Evolutionary conservation across 2,329 filamentous ascomycete species (phyloP), one percentile per base, ranked within the genome.

Genomic region (Clonostachys rhizophaga): DNA sequence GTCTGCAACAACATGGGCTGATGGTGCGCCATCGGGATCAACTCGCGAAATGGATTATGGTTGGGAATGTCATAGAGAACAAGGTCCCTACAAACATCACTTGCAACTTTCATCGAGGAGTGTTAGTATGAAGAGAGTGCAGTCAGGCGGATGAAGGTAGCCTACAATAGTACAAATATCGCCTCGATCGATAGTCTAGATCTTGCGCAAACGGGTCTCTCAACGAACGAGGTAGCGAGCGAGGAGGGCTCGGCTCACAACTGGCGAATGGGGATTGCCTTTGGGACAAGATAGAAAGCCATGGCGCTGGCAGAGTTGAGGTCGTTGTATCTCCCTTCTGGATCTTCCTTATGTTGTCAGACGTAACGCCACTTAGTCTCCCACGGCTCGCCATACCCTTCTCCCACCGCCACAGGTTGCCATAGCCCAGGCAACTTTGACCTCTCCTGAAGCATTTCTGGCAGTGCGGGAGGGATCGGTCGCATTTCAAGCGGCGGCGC

Each of bases 391-490:
- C 74, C 48, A 77, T 72, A 45, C 71, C 71, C 48, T 74, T 67
- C 46, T 78, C 76, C 80, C 81, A 85, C 49, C 79, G 71, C 53
- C 82, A 76, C 42, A 83, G 62, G 56, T 75, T 76, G 50, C 77
- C 79, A 61, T 84, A 84, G 36, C 81, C 81, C 50, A 81, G 74
- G 65, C 81, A 85, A 54, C 78, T 70, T 58, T 78, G 69, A 30
- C 78, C 78, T 40, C 73, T 68, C 54, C 66, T 69, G 46, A 67
- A 62, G 60, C 81, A 84, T 66, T 84, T 84, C 55, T 76, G 72
- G 61, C 81, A 84, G 49, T 64, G 68, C 24, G 81, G 81, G 42
- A 75, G 65, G 34, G 80, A 83, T 49, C 76, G 72, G 62, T 85
- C 81, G 62, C 81, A 85, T 56, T 79, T 78, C 60, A 80, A 72